phyloP scores from a whole-genome alignment of 2,329 filamentous ascomycete species.

The Ramularia collo-cygni region DNA sequence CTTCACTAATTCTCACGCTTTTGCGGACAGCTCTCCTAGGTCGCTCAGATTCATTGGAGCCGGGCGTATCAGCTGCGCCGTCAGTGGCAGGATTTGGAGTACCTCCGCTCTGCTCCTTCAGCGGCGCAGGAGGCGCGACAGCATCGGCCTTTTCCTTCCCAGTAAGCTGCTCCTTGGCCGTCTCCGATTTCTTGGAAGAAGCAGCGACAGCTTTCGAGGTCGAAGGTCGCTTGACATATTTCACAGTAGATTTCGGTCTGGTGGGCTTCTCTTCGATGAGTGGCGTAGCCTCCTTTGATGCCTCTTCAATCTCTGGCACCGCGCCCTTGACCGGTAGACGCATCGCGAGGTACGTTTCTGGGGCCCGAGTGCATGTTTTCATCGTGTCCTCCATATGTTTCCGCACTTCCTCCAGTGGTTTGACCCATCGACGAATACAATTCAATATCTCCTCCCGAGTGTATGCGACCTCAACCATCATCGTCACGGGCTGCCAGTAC shows the following conservation, averaged over 20 bases:
- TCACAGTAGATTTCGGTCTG: slow-evolving; percentile 9
- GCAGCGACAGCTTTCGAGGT: slow-evolving; percentile 5
- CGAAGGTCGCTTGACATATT: slow-evolving; percentile 16
- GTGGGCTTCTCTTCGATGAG: slow-evolving; percentile 12
- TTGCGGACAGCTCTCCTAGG: slow-evolving; percentile 24
- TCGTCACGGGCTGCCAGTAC: slow-evolving; percentile 70
- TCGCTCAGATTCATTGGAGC: slow-evolving; percentile 14
- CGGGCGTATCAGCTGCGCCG: slow-evolving; percentile 5
- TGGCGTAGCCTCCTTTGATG: slow-evolving; percentile 23
- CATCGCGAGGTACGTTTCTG: slow-evolving; percentile 50
- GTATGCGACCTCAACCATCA: slow-evolving; percentile 48
- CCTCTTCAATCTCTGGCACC: slow-evolving; percentile 15
- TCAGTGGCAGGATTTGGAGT: background rate
- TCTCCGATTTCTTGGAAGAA: slow-evolving; percentile 6
- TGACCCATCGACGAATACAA: slow-evolving; percentile 50
- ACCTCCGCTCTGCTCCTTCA: background rate
- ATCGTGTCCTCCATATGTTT: slow-evolving; percentile 53
- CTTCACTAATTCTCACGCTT: slow-evolving; percentile 29
- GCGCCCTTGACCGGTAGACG: slow-evolving; percentile 41
- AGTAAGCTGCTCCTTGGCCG: background rate
- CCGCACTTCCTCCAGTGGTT: slow-evolving; percentile 46
- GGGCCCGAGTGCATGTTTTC: slow-evolving; percentile 49
- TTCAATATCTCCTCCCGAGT: slow-evolving; percentile 47
- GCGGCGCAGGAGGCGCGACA: background rate
- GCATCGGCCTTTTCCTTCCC: background rate